Percentiles rank a stretch among this genome's conserved stretches.
Evolutionary conservation across 2,329 filamentous ascomycete species (phyloP).

Genomic region (Neofusicoccum sp.): DNA sequence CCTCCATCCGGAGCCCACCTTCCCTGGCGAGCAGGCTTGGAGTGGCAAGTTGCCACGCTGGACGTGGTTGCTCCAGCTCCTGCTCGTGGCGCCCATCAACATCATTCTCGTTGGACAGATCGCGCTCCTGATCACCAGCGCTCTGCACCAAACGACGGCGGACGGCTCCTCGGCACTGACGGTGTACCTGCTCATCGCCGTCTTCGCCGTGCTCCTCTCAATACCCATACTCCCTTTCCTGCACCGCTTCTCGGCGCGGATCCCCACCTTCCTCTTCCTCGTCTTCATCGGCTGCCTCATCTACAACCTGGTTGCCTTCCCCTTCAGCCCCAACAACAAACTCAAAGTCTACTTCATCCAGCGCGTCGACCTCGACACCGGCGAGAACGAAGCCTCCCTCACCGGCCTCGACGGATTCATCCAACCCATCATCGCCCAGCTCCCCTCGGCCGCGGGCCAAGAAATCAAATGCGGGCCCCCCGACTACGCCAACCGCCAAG

Average conservation of each 20-base stretch:
- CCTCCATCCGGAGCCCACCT: background rate
- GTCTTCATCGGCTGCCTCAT: constrained; percentile 73
- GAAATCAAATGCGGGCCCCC: constrained; percentile 40
- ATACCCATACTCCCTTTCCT: constrained; percentile 79
- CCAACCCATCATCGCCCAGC: constrained; percentile 59
- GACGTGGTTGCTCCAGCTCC: constrained; percentile 85
- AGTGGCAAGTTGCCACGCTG: constrained; percentile 74
- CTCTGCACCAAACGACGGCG: constrained; percentile 75
- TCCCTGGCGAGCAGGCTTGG: constrained; percentile 72
- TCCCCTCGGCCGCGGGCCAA: constrained; percentile 70
- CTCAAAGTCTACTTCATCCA: constrained; percentile 90
- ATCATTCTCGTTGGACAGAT: constrained; percentile 76
- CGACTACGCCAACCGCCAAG: constrained; percentile 44
- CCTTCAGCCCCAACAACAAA: constrained; percentile 75
- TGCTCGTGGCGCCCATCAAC: constrained; percentile 74
- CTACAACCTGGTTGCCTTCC: constrained; percentile 85
- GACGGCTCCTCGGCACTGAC: constrained; percentile 74
- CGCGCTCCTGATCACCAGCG: constrained; percentile 68
- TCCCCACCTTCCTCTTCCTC: constrained; percentile 73
- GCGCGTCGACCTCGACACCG: constrained; percentile 69
- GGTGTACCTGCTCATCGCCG: constrained; percentile 69
- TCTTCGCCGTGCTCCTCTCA: constrained; percentile 68
- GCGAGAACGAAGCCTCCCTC: constrained; percentile 63
- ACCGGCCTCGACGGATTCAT: constrained; percentile 37
- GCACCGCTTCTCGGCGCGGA: constrained; percentile 78